Base-by-base conservation (phyloP, 495 filamentous ascomycete species). In the Corynascus novoguineensis region DNA sequence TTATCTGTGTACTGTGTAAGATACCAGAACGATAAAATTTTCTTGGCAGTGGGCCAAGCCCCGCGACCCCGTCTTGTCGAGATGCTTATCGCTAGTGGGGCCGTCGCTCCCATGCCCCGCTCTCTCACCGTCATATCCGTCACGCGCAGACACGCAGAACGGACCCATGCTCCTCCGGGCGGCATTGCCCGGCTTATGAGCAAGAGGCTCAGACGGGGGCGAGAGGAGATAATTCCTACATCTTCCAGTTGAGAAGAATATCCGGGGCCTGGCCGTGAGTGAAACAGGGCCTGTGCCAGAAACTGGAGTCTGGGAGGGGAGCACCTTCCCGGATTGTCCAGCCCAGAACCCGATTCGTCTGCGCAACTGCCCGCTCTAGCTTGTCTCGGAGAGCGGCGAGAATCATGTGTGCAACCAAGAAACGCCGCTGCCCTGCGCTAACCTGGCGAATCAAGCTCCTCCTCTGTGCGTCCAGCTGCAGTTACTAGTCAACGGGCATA, bases 371-470 rank as follows among this genome's bases (percentile, higher is more conserved):
- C 12, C 7, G 12, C 6, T 38, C 31, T 24, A 37, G 46, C 34
- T 41, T 58, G 56, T 58, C 56, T 58, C 56, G 56, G 49, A 58
- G 21, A 15, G 15, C 27, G 48, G 22, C 22, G 24, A 34, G 40
- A 55, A 25, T 35, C 28, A 35, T 27, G 29, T 46, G 53, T 54
- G 44, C 41, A 21, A 15, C 48, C 40, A 24, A 21, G 17, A 14
- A 50, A 40, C 37, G 45, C 28, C 12, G 41, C 32, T 42, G 10
- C 50, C 46, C 57, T 32, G 37, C 14, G n/a, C 6, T 25, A 0
- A 12, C 14, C 3, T 40, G 37, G 41, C 53, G 59, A 61, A 57
- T 61, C 59, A 61, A 57, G 59, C 53, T 57, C 15, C 47, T n/a
- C n/a, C n/a, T n/a, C n/a, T 21, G 53, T 53, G 57, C 53, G 54